These are phyloP conservation scores for Nicotiana obtusifolia DNA, from an alignment of 257 asterid species.

Conservation along the genomic window DNA sequence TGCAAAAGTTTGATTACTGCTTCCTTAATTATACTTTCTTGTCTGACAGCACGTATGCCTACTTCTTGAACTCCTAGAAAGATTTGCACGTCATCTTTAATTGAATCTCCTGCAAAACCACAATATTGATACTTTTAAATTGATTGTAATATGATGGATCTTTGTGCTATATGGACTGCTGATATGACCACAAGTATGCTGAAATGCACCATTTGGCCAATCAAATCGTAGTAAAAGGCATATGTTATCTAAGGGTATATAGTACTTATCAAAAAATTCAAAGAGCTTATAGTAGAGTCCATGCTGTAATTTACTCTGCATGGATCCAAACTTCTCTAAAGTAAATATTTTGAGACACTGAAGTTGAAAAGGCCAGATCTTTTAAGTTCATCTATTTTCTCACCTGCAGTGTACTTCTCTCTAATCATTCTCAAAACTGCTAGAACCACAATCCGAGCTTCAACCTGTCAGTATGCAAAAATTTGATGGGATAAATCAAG, in stretches of 20 bases:
- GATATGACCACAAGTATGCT: background rate
- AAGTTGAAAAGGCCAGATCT: background rate
- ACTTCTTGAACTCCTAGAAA: conserved; percentile 45
- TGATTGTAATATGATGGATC: background rate
- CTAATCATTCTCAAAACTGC: conserved; percentile 89
- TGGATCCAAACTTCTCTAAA: background rate
- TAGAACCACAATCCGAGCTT: conserved; percentile 85
- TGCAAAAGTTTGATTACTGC: conserved; percentile 57
- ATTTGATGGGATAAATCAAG: conserved; percentile 2
- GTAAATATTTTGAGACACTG: background rate
- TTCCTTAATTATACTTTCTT: conserved; percentile 39
- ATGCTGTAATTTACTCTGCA: background rate
- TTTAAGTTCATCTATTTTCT: background rate
- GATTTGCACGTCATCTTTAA: conserved; percentile 64
- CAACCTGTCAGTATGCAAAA: conserved; percentile 46
- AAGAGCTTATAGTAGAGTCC: background rate
- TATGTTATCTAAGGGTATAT: background rate
- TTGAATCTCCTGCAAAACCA: conserved; percentile 47
- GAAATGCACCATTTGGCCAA: background rate
- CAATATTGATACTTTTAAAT: background rate
- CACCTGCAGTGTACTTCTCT: conserved; percentile 63
- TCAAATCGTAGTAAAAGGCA: background rate
- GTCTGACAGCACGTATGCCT: conserved; percentile 17
- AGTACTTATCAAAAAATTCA: background rate
- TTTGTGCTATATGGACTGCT: background rate